These are phyloP conservation scores for Ogataea salicorniae DNA, from an alignment of 805 yeast species.

Conservation along the genomic window DNA sequence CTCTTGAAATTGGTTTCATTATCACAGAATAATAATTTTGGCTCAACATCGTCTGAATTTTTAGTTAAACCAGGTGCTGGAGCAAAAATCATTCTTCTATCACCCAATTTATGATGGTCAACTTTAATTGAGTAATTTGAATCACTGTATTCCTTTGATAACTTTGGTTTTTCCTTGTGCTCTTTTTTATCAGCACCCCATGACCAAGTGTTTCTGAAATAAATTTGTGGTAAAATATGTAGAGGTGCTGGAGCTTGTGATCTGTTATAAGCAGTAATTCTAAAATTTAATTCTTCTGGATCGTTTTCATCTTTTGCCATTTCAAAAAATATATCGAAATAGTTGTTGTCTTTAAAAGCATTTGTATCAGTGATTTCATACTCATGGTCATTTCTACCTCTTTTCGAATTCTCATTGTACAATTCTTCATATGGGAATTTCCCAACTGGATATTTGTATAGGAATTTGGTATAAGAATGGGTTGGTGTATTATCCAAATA, in stretches of 20 bases:
- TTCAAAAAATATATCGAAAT: conserved; percentile 85
- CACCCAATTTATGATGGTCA: conserved; percentile 66
- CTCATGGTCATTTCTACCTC: conserved; percentile 66
- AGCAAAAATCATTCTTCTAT: conserved; percentile 61
- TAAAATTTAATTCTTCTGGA: conserved; percentile 73
- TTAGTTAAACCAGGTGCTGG: conserved; percentile 76
- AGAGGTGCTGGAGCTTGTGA: conserved; percentile 82
- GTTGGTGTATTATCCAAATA: conserved; percentile 90
- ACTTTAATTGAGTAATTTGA: conserved; percentile 48
- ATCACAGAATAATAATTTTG: conserved; percentile 76
- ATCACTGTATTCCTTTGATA: conserved; percentile 35
- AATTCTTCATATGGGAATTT: conserved; percentile 78
- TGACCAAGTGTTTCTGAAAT: conserved; percentile 88
- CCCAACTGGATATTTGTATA: conserved; percentile 88
- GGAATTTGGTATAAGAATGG: conserved; percentile 85
- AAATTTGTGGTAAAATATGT: conserved; percentile 78
- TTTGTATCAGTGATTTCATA: conserved; percentile 83
- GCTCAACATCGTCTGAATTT: conserved; percentile 61
- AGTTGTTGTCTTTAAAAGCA: conserved; percentile 61
- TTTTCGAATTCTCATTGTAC: conserved; percentile 57
- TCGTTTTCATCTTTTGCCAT: conserved; percentile 82
- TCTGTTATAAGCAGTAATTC: conserved; percentile 84
- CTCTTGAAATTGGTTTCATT: conserved; percentile 76
- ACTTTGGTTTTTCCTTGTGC: conserved; percentile 44
- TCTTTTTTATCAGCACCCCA: conserved; percentile 64